phyloP scores from a whole-genome alignment of 2,329 filamentous ascomycete genomes.

The Pyricularia sp. region DNA sequence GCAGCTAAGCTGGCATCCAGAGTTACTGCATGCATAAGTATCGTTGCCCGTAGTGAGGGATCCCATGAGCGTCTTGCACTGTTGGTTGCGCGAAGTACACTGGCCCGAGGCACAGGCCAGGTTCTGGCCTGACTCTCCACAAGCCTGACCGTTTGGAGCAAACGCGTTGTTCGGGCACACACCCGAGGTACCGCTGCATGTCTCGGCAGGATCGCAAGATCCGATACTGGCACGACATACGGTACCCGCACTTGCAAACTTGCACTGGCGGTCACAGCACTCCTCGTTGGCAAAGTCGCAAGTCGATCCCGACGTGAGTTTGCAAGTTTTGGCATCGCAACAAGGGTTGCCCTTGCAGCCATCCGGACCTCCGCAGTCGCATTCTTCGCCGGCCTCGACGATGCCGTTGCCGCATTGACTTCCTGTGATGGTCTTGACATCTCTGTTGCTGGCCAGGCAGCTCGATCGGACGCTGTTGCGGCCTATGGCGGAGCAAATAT shows the following conservation, averaged over 20 bases:
- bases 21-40: constrained; percentile 67
- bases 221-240: constrained; percentile 77
- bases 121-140: constrained; percentile 52
- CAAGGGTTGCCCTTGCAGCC: constrained; percentile 69
- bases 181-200: constrained; percentile 63
- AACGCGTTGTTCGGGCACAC: constrained; percentile 67
- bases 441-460: constrained; percentile 80
- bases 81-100: constrained; percentile 83
- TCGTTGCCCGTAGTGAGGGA: constrained; percentile 63
- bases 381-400: constrained; percentile 88
- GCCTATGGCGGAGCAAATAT: constrained; percentile 81
- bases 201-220: constrained; percentile 76
- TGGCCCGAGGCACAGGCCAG: constrained; percentile 84
- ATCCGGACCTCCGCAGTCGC: constrained; percentile 76
- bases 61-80: constrained; percentile 81
- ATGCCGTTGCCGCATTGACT: constrained; percentile 95
- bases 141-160: constrained; percentile 59
- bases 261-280: constrained; percentile 61
- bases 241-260: constrained; percentile 55
- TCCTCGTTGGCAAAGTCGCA: constrained; percentile 79
- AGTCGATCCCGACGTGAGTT: constrained; percentile 63
- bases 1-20: constrained; percentile 70
- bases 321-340: constrained; percentile 81
- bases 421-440: constrained; percentile 71
- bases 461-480: constrained; percentile 64